A percentile compares a stretch with the other conserved stretches of the same genome.
These are phyloP conservation scores for Zygnema circumcarinatum DNA, from an alignment of 139 green algal species.

Conservation along the genomic window DNA sequence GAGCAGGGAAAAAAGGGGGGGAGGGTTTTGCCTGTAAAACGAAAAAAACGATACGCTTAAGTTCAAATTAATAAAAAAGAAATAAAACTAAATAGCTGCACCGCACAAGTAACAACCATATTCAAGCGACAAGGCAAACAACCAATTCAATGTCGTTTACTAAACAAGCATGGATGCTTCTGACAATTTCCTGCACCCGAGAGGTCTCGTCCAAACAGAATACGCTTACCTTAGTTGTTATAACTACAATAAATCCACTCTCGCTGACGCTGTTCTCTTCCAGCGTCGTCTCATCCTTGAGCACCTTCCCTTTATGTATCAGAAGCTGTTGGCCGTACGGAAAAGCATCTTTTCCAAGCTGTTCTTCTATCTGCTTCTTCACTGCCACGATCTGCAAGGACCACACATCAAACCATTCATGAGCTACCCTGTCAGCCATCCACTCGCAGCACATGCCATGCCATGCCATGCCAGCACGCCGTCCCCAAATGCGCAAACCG, in stretches of 20 bases:
- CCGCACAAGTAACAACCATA: too few relatives aligned
- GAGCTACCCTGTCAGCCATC: neutral
- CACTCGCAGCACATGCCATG: too few relatives aligned
- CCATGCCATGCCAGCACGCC: neutral
- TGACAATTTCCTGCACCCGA: too few relatives aligned
- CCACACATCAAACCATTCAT: conserved; percentile 38
- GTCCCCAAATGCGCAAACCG: neutral
- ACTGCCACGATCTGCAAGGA: conserved; percentile 71
- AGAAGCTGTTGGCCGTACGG: conserved; percentile 68
- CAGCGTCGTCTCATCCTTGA: conserved; percentile 86
- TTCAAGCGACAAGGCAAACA: neutral
- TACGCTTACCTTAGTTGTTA: conserved; percentile 79
- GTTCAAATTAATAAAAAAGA: neutral
- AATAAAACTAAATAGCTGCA: too few relatives aligned
- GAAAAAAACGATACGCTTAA: neutral
- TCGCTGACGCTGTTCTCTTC: conserved; percentile 79
- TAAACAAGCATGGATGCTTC: too few relatives aligned
- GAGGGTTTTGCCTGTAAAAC: neutral
- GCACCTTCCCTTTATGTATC: conserved; percentile 87
- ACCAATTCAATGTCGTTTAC: too few relatives aligned
- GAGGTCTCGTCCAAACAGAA: too few relatives aligned
- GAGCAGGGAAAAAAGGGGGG: neutral
- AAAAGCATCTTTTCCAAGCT: conserved; percentile 67
- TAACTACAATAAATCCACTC: conserved; percentile 91
- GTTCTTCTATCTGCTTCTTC: conserved; percentile 73